Conservation (phyloP, 225 moss, liverwort and hornwort species). For the Lunularia cruciata region DNA sequence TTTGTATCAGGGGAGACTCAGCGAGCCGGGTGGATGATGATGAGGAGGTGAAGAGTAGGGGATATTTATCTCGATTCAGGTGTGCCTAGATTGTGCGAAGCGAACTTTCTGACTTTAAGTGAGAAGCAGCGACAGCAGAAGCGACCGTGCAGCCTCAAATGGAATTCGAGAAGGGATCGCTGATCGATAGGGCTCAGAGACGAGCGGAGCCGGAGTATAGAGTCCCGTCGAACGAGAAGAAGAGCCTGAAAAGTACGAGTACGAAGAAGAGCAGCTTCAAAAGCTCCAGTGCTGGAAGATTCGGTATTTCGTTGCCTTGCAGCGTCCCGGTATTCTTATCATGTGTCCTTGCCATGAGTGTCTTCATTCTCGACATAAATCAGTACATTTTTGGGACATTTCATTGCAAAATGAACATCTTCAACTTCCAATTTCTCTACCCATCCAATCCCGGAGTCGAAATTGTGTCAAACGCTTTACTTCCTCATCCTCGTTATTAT, state of each 20-base stretch:
- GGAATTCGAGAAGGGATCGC: constrained; percentile 13
- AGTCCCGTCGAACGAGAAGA: not conserved
- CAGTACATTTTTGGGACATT: constrained; percentile 9
- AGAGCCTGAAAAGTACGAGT: not conserved
- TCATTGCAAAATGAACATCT: constrained; percentile 18
- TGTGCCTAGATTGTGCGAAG: too few species aligned
- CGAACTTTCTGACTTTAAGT: too few species aligned
- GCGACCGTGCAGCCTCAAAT: not conserved
- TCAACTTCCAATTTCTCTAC: constrained; percentile 9
- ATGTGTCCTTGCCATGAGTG: not conserved
- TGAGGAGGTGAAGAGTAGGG: not conserved
- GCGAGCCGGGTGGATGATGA: not conserved
- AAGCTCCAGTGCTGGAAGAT: not conserved
- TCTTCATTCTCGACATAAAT: constrained; percentile 1
- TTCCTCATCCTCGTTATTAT: not conserved
- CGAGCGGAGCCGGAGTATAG: constrained; percentile 9
- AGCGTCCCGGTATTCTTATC: not conserved
- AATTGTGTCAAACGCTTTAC: not conserved
- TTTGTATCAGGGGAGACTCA: not conserved
- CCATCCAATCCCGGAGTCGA: not conserved
- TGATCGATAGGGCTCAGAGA: constrained; percentile 13
- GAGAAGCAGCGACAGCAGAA: not conserved
- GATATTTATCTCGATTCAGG: not conserved
- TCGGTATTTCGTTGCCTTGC: not conserved
- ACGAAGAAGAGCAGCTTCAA: not conserved